Percentiles rank a stretch among this genome's conserved stretches.
These are phyloP conservation scores for Pythium dissimile DNA, from an alignment of 352 stramenopile species.

Conservation along the genomic window DNA sequence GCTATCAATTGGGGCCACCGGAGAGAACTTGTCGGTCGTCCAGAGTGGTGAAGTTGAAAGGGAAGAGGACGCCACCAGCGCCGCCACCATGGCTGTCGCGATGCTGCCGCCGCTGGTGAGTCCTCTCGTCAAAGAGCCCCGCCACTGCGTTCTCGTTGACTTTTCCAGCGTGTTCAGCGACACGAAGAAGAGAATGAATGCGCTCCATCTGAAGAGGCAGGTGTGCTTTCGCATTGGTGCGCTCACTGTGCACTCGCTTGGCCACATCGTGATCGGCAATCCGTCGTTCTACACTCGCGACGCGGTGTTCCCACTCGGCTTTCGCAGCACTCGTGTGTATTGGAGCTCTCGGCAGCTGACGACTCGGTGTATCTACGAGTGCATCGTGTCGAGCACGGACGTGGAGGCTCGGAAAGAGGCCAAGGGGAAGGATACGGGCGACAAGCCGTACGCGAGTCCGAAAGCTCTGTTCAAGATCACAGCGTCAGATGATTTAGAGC, in stretches of 20 bases:
- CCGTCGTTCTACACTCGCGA: conserved; percentile 85
- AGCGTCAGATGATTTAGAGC: conserved; percentile 58
- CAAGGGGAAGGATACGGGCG: conserved; percentile 24
- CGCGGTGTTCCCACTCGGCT: conserved; percentile 88
- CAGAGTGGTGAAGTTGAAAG: background rate
- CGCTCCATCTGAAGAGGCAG: conserved; percentile 40
- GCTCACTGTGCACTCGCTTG: conserved; percentile 78
- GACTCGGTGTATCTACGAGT: conserved; percentile 88
- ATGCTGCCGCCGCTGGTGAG: conserved; percentile 1
- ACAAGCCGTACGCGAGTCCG: conserved; percentile 12
- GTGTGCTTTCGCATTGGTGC: conserved; percentile 72
- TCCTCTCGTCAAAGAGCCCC: conserved; percentile 18
- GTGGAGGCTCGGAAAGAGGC: conserved; percentile 43
- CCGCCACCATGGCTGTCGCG: background rate
- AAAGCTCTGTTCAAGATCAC: conserved; percentile 74
- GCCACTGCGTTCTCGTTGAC: conserved; percentile 18
- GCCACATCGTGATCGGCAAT: conserved; percentile 73
- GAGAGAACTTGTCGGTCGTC: too few relatives aligned
- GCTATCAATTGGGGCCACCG: too few relatives aligned
- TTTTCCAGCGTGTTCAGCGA: conserved; percentile 30
- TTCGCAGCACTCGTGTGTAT: conserved; percentile 90
- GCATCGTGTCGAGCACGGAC: conserved; percentile 81
- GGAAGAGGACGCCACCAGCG: background rate
- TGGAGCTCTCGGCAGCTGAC: conserved; percentile 74
- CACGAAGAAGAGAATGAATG: conserved; percentile 61